Evolutionary conservation across 2,329 filamentous ascomycete genomes (phyloP), one percentile per base, ranked within the genome.

Genomic region (Tolypocladium amazonense): DNA sequence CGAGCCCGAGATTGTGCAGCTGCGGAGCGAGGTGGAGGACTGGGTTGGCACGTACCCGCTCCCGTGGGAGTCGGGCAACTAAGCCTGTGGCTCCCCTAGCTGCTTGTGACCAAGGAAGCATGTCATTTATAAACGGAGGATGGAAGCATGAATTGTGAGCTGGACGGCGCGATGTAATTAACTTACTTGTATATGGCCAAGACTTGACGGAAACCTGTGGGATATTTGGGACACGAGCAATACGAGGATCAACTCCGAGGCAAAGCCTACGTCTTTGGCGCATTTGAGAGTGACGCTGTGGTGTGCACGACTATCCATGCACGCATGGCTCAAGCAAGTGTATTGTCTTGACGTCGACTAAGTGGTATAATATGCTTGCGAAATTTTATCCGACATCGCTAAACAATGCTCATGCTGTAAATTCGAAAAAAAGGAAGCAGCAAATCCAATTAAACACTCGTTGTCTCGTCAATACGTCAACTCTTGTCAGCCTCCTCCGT

Each of bases 21-120:
- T 92, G 66, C 81, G 85, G 65, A 83, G 84, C 64, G 88, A 91
- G 75, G 88, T 92, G n/a, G 83, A 86, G 65, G 86, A 88, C 67
- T 92, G 88, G 88, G 88, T 89, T 14, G 84, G 87, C 57, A 89
- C 87, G 1, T 90, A 90, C 69, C 81, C 85, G 3, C 73, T 90
- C 65, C 88, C 88, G 14, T 90, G 88, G 88, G 79, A 83, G 57
- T 70, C 75, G 54, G 66, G 66, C 30, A 65, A 69, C 64, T 74
- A 59, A 57, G 27, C 38, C 52, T 20, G 3, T 27, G 2, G 47
- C 20, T 25, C 30, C 7, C 1, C 25, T 30, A 25, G 5, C 14
- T 12, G 11, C 41, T 25, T 47, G n/a, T n/a, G 43, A 47, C 43
- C 15, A 15, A 11, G 43, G 11, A 25, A 25, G 23, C n/a, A 3